phyloP scores from a whole-genome alignment of 805 yeast species.

The Brettanomyces sp. region DNA sequence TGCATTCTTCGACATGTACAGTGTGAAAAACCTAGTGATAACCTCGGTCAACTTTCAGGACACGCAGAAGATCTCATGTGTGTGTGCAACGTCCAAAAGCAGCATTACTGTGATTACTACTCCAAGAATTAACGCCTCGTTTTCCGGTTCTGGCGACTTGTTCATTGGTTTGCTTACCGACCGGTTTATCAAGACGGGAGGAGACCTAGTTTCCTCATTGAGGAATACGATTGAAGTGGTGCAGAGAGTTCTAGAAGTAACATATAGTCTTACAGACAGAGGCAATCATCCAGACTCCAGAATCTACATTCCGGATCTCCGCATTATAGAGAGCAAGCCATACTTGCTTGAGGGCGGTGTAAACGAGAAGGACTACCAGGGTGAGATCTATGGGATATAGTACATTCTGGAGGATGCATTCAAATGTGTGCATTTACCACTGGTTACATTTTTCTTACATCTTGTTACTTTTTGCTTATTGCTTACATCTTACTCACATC shows the following conservation, averaged over 20 bases:
- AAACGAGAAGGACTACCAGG: neutral
- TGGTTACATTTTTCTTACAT: too few species aligned
- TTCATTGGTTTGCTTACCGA: slow-evolving; percentile 56
- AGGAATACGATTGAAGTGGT: slow-evolving; percentile 31
- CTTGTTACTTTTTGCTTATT: too few species aligned
- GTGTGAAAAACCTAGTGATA: slow-evolving; percentile 44
- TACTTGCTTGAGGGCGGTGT: slow-evolving; percentile 10
- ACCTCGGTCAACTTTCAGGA: slow-evolving; percentile 39
- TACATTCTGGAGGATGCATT: too few species aligned
- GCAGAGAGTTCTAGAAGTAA: slow-evolving; percentile 31
- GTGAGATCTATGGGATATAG: too few species aligned
- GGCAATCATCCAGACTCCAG: slow-evolving; percentile 7
- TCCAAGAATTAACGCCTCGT: slow-evolving; percentile 44
- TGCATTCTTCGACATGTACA: slow-evolving; percentile 33
- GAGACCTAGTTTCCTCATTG: slow-evolving; percentile 25
- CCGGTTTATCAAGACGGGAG: slow-evolving; percentile 27
- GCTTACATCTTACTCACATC: too few species aligned
- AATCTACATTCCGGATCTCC: slow-evolving; percentile 33
- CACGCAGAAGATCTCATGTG: slow-evolving; percentile 24
- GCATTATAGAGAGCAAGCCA: slow-evolving; percentile 33
- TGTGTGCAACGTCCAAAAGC: slow-evolving; percentile 28
- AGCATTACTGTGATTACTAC: slow-evolving; percentile 30
- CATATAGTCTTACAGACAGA: slow-evolving; percentile 21
- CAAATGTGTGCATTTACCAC: too few species aligned
- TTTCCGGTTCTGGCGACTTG: slow-evolving; percentile 71